Conservation (phyloP, 805 yeast species). For the Suhomyces prunicola region DNA sequence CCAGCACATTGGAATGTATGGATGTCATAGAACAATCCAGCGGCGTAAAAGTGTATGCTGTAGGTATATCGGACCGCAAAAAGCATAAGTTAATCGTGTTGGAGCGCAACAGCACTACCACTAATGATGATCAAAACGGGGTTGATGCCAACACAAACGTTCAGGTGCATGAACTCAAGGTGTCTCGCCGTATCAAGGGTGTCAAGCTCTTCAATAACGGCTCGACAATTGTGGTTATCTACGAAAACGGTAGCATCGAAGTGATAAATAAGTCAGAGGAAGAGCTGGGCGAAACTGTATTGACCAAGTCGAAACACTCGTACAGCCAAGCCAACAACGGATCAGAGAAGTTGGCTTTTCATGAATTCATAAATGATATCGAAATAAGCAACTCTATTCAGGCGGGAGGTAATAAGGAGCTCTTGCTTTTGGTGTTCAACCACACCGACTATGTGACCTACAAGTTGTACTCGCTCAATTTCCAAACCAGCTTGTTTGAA, state of each 20-base stretch:
- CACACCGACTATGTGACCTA: slow-evolving; percentile 14
- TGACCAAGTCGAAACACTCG: slow-evolving; percentile 8
- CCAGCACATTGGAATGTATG: slow-evolving; percentile 41
- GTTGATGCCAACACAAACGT: slow-evolving; percentile 6
- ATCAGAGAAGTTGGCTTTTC: slow-evolving; percentile 26
- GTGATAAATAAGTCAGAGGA: slow-evolving; percentile 9
- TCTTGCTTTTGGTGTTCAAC: slow-evolving; percentile 17
- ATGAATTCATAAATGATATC: slow-evolving; percentile 26
- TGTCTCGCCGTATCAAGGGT: slow-evolving; percentile 5
- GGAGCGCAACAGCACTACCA: slow-evolving; percentile 7
- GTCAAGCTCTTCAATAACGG: slow-evolving; percentile 9
- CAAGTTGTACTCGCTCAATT: slow-evolving; percentile 23
- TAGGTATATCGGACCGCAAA: slow-evolving; percentile 40
- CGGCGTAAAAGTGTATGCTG: slow-evolving; percentile 26
- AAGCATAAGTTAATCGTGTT: slow-evolving; percentile 24
- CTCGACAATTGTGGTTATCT: slow-evolving; percentile 16
- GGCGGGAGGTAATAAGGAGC: slow-evolving; percentile 20
- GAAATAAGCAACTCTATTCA: slow-evolving; percentile 13
- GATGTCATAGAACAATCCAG: slow-evolving; percentile 19
- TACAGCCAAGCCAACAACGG: slow-evolving; percentile 6
- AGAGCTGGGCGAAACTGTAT: not conserved
- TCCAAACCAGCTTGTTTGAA: slow-evolving; percentile 19
- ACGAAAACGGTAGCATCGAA: slow-evolving; percentile 27
- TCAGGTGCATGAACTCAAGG: slow-evolving; percentile 9
- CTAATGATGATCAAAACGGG: slow-evolving; percentile 5